Evolutionary conservation across 202 grass and related monocot genomes (phyloP).

Genomic region (Tripidium arundinaceum): DNA sequence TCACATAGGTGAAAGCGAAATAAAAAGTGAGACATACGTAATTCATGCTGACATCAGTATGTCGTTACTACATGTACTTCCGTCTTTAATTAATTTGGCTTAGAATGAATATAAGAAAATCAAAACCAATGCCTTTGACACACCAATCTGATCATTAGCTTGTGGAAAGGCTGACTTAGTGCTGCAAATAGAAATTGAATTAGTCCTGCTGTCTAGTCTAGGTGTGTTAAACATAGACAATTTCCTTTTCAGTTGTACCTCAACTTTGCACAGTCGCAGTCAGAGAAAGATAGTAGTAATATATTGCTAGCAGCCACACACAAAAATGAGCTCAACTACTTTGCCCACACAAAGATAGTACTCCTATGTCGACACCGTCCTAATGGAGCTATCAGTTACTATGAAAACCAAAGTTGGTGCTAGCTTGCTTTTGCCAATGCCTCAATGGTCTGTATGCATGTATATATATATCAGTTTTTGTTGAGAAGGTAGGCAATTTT

Average conservation of each 20-base stretch:
- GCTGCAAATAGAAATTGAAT: neutral
- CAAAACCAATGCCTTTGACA: neutral
- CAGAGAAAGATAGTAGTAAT: neutral
- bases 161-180: neutral
- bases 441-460: neutral
- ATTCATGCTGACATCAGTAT: neutral
- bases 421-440: neutral
- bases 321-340: neutral
- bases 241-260: neutral
- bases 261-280: neutral
- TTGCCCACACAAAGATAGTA: neutral
- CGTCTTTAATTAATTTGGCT: neutral
- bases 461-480: neutral
- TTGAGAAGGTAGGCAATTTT: too few species aligned
- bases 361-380: neutral
- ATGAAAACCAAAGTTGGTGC: neutral
- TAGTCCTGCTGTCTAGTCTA: neutral
- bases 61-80: neutral
- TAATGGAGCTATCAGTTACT: neutral
- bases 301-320: neutral
- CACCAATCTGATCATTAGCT: neutral
- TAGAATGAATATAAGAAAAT: neutral
- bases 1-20: neutral
- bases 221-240: neutral
- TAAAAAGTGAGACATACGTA: neutral